Evolutionary conservation across 1,139 yeast genomes (phyloP).

Genomic region (Candida freyschussii): DNA sequence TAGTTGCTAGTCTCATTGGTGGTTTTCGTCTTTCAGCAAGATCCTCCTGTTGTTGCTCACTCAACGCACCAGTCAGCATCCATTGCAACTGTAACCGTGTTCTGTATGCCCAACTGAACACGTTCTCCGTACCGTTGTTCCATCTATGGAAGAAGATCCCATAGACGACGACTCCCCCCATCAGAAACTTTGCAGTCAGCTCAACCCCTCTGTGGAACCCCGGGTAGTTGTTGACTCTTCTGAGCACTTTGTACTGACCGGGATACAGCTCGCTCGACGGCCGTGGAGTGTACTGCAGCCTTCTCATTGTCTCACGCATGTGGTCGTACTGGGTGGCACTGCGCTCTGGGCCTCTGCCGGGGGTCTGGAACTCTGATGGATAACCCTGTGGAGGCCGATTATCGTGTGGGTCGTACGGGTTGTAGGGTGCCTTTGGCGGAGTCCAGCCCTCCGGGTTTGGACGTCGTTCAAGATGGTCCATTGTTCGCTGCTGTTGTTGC

Average conservation of each 20-base stretch:
- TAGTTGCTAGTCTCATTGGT: slow-evolving; percentile 8
- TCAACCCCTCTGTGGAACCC: slow-evolving; percentile 52
- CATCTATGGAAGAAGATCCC: slow-evolving; percentile 73
- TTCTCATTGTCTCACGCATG: slow-evolving; percentile 68
- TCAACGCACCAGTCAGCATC: slow-evolving; percentile 44
- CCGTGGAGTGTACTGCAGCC: slow-evolving; percentile 72
- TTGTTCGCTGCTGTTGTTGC: background rate
- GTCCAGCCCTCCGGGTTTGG: slow-evolving; percentile 84
- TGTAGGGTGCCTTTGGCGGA: slow-evolving; percentile 64
- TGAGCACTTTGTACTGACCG: slow-evolving; percentile 71
- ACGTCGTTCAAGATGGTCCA: slow-evolving; percentile 40
- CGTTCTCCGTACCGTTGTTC: slow-evolving; percentile 81
- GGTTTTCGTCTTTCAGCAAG: slow-evolving; percentile 30
- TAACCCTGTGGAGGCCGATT: slow-evolving; percentile 77
- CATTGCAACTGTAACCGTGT: slow-evolving; percentile 54
- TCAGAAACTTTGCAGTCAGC: slow-evolving; percentile 44
- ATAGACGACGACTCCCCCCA: slow-evolving; percentile 45
- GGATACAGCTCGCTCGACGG: slow-evolving; percentile 73
- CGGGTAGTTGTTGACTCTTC: slow-evolving; percentile 52
- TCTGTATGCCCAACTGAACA: slow-evolving; percentile 65
- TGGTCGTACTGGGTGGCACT: slow-evolving; percentile 60
- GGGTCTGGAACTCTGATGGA: slow-evolving; percentile 69
- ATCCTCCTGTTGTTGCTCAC: slow-evolving; percentile 60
- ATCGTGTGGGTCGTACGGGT: slow-evolving; percentile 79
- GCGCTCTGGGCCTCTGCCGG: slow-evolving; percentile 59